A percentile compares a stretch with the other conserved stretches of the same genome.
These are phyloP conservation scores for Sisymbrium irio DNA, from an alignment of 345 rosid species.

Conservation along the genomic window DNA sequence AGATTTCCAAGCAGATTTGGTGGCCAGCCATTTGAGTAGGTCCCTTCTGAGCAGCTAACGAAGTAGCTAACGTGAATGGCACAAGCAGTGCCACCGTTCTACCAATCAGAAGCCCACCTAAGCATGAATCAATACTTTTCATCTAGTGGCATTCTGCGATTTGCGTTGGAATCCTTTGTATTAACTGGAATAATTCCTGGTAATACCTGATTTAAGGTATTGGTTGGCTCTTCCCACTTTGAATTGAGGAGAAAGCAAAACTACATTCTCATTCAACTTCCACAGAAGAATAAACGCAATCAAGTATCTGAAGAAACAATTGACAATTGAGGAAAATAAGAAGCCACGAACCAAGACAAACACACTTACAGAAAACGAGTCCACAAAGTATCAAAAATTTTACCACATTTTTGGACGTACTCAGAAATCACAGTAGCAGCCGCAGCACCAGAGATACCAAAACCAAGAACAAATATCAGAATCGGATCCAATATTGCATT, in stretches of 20 bases:
- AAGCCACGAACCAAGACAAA: slow-evolving; percentile 14
- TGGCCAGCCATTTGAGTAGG: slow-evolving; percentile 91
- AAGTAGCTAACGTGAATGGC: slow-evolving; percentile 79
- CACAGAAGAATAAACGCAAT: slow-evolving; percentile 79
- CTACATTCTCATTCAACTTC: slow-evolving; percentile 73
- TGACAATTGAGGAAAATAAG: slow-evolving; percentile 15
- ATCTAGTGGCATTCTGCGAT: neutral
- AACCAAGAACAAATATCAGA: slow-evolving; percentile 64
- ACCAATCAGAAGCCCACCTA: slow-evolving; percentile 90
- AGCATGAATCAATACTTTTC: slow-evolving; percentile 1
- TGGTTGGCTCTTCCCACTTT: slow-evolving; percentile 52
- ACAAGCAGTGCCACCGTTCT: slow-evolving; percentile 80
- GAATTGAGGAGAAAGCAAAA: slow-evolving; percentile 60
- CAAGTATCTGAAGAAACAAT: slow-evolving; percentile 55
- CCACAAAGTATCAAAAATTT: slow-evolving; percentile 27
- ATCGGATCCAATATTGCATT: slow-evolving; percentile 76
- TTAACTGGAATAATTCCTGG: no score
- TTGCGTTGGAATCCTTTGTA: no score
- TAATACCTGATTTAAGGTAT: slow-evolving; percentile 81
- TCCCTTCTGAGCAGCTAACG: slow-evolving; percentile 85
- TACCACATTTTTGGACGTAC: slow-evolving; percentile 81
- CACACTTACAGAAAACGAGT: neutral
- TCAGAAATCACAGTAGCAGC: slow-evolving; percentile 92
- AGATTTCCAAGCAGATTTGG: slow-evolving; percentile 83
- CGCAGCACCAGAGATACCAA: slow-evolving; percentile 88